A percentile compares a stretch with the other conserved stretches of the same genome.
phyloP scores from a whole-genome alignment of 371 early-diverging fungal genomes.

The Mortierella sp. region DNA sequence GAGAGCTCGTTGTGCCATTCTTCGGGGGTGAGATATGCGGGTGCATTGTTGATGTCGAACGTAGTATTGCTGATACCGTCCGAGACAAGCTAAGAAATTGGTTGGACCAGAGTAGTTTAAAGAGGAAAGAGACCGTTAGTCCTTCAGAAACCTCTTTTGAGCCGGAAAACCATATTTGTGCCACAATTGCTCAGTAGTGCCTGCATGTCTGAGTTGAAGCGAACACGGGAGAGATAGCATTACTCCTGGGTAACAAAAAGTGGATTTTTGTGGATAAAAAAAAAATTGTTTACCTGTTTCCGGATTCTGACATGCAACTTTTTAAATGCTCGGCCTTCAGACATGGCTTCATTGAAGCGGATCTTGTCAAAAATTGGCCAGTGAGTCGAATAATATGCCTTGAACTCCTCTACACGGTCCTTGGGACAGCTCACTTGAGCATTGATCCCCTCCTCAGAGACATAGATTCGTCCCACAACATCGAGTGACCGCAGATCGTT shows the following conservation, averaged over 20 bases:
- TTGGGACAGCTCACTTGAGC: constrained; percentile 78
- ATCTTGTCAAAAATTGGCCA: constrained; percentile 51
- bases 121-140: too few species aligned
- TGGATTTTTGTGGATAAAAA: too few species aligned
- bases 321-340: constrained; percentile 69
- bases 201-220: too few species aligned
- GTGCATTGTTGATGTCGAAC: constrained; percentile 70
- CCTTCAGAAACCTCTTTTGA: too few species aligned
- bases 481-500: constrained; percentile 60
- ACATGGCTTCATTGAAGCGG: constrained; percentile 72
- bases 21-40: constrained; percentile 69
- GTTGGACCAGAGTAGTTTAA: too few species aligned
- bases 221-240: too few species aligned
- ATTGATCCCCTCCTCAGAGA: constrained; percentile 79
- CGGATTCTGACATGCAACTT: constrained; percentile 72
- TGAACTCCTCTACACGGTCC: constrained; percentile 56
- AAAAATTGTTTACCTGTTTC: constrained; percentile 62
- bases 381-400: constrained; percentile 48
- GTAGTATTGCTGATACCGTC: constrained; percentile 56
- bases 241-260: too few species aligned
- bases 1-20: constrained; percentile 73
- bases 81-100: constrained; percentile 63
- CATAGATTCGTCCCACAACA: constrained; percentile 77
- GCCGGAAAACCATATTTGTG: too few species aligned
- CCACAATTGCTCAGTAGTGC: too few species aligned